phyloP scores from a whole-genome alignment of 2,329 filamentous ascomycete genomes.

The Sporothrix euskadiensis region DNA sequence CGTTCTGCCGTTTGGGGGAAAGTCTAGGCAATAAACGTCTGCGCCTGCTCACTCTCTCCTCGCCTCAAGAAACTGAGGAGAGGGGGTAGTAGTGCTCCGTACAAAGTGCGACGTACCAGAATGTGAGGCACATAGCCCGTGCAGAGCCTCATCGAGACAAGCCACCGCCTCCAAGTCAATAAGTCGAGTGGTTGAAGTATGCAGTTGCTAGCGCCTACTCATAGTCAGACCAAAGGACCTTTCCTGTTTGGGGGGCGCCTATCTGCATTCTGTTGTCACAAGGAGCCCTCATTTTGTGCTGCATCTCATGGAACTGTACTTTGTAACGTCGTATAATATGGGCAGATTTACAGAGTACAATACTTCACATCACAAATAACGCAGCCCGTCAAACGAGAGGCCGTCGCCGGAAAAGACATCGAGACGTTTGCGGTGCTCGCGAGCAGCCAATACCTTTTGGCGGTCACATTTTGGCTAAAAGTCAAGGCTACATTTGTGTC shows the following conservation, averaged over 20 bases:
- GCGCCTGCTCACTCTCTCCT: neutral
- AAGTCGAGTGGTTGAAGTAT: neutral
- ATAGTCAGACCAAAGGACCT: neutral
- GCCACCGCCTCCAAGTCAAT: conserved; percentile 12
- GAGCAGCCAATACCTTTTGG: too few species aligned
- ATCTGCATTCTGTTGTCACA: neutral
- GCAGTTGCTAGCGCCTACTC: neutral
- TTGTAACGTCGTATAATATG: neutral
- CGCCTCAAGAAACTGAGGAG: neutral
- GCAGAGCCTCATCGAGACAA: neutral
- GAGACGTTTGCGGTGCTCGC: too few species aligned
- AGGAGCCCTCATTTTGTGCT: neutral
- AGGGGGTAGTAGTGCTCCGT: neutral
- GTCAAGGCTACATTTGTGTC: neutral
- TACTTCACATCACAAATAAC: neutral
- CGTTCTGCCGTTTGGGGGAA: neutral
- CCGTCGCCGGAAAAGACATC: too few species aligned
- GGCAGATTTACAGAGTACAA: neutral
- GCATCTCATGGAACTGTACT: too few species aligned
- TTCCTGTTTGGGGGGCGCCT: conserved; percentile 10
- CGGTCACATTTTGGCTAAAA: neutral
- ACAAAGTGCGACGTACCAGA: neutral
- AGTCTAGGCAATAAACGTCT: neutral
- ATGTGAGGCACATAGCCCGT: neutral
- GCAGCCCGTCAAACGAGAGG: too few species aligned